Base-by-base conservation (phyloP, 345 rosid species). In the Camelina hispida region DNA sequence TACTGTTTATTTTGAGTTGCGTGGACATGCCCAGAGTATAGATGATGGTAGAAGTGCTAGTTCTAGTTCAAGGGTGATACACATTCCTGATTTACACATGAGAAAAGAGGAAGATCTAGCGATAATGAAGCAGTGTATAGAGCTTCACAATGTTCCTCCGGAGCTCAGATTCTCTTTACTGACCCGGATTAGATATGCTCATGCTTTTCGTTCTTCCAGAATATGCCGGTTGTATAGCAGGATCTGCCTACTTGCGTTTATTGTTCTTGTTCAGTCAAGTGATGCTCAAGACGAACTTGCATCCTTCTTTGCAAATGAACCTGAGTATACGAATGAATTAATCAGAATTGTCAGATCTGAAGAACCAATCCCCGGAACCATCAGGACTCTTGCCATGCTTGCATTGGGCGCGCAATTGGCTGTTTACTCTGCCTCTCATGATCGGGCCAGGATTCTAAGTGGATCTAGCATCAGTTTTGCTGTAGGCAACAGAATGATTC, bases 391-490 rank as follows among this genome's bases (percentile, higher is more conserved):
- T 75, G 91, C 97, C 42, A 91, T 94, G 98, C 91, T 85, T 80
- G 95, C 98, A 30, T 79, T 94, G 82, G 95, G 95, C 68, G 97
- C 96, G 37, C 98, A 94, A 61, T 80, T 94, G 71, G 98, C 97
- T 82, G 95, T 95, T 69, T 91, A 91, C 80, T 86, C 96, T 25
- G 91, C 95, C 47, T 91, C 98, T 71, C 96, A 88, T 86, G 98
- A 91, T 56, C 86, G 98, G 51, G 96, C 98, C 28, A 84, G 97
- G 23, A 87, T 94, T 69, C 80, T 94, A 77, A 94, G 97, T 62
- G 97, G 98, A 73, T 87, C 98, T 61, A 91, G 89, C 79, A 88
- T 90, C 76, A 94, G 93, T 83, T 94, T 94, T 81, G 91, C 97
- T 54, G 93, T 86, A 35, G 92, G 95, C 14, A 90, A 91, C 83